Evolutionary conservation across 345 rosid species (phyloP), one percentile per base, ranked within the genome.

Genomic region (Cardiospermum halicacabum): DNA sequence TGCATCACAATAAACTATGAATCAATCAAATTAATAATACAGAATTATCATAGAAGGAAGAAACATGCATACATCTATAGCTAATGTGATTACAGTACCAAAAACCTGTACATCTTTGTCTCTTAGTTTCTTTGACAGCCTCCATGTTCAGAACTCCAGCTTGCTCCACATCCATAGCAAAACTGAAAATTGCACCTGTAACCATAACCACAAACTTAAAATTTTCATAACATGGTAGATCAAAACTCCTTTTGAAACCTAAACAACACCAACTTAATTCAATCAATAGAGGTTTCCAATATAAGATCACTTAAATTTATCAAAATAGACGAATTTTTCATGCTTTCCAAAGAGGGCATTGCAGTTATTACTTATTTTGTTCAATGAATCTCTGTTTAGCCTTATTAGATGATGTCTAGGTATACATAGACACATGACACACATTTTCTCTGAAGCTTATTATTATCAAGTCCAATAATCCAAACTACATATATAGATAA

Each of bases 121-220:
- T 36, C 25, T 1, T 58, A 75, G 1, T 49, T 18, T 56, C 69
- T 69, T 4, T 34, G 25, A 61, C 84, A 76, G 42, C 80, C 77
- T 9, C 71, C 74, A 26, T 82, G 87, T 66, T 0, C 5, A 4
- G 3, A 2, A 50, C 11, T 49, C 86, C 82, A 79, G 45, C 45
- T 28, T 24, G 22, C 34, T 53, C 61, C 86, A 50, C 86, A 82
- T 32, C 80, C 75, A 64, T 77, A 82, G 65, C 84, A 82, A 47
- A 82, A 82, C 67, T 77, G 19, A 50, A 75, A 77, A 2, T 43
- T 39, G 62, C 87, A 80, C 77, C 87, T 82, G 74, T 61, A 65
- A 59, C 4, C 61, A 49, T 58, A 64, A 58, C 60, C 55, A 25
- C 18, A 53, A 34, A 26, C n/a, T 36, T 8, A 3, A 51, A 47